A percentile compares a stretch with the other conserved stretches of the same genome.
phyloP scores from a whole-genome alignment of 2,329 filamentous ascomycete genomes.

The Akanthomyces dipterigenus region DNA sequence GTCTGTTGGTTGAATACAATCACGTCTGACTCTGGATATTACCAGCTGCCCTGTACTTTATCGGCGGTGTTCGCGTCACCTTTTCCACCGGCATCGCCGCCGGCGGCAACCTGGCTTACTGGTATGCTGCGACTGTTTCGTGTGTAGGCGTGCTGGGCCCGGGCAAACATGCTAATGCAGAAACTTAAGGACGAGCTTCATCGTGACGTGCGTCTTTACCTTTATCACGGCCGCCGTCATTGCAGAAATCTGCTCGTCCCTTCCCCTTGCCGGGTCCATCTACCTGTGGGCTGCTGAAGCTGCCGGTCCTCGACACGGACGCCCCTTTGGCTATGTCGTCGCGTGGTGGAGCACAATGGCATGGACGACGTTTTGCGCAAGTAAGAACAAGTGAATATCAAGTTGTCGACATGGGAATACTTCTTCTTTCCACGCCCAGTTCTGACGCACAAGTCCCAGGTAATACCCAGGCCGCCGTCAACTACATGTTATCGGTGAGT shows the following conservation, averaged over 20 bases:
- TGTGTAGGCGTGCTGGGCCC: background rate
- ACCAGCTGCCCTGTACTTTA: conserved; percentile 56
- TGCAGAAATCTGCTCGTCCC: conserved; percentile 53
- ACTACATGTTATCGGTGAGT: conserved; percentile 45
- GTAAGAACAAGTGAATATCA: conserved; percentile 20
- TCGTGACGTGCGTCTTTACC: conserved; percentile 53
- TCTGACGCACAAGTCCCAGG: conserved; percentile 20
- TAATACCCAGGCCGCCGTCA: conserved; percentile 44
- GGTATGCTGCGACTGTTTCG: conserved; percentile 30
- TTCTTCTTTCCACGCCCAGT: no score
- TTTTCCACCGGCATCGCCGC: conserved; percentile 57
- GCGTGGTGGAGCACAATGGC: conserved; percentile 58
- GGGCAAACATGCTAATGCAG: background rate
- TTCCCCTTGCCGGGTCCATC: conserved; percentile 52
- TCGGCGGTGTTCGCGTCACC: conserved; percentile 53
- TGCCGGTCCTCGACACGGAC: conserved; percentile 47
- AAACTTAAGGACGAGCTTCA: conserved; percentile 46
- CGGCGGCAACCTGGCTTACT: conserved; percentile 54
- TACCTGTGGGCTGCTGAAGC: conserved; percentile 57
- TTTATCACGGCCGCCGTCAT: conserved; percentile 55
- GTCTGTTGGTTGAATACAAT: background rate
- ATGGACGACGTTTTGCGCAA: conserved; percentile 53
- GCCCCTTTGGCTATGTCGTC: conserved; percentile 53
- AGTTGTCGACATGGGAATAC: background rate
- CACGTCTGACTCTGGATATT: conserved; percentile 10